Evolutionary conservation across 2,329 filamentous ascomycete species (phyloP).

Genomic region (Endocalyx cinctus): DNA sequence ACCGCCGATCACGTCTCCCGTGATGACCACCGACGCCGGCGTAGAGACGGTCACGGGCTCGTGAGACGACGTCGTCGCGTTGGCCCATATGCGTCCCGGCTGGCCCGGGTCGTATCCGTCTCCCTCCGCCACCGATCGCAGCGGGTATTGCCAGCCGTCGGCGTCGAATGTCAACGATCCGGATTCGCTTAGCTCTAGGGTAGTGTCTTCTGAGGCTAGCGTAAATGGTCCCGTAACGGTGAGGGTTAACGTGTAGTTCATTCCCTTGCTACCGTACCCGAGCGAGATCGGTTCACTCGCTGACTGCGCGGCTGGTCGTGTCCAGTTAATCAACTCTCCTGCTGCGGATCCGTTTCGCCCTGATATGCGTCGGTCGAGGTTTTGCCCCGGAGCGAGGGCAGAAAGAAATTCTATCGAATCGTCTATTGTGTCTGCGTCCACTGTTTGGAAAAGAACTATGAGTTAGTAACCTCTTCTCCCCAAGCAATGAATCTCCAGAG

Average conservation of each 20-base stretch:
- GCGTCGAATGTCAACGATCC: constrained; percentile 37
- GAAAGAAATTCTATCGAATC: constrained; percentile 33
- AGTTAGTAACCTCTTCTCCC: too few species aligned
- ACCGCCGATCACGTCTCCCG: constrained; percentile 40
- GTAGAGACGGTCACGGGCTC: constrained; percentile 30
- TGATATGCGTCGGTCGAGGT: constrained; percentile 33
- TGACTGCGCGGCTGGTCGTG: constrained; percentile 5
- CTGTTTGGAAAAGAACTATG: too few species aligned
- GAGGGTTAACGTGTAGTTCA: constrained; percentile 39
- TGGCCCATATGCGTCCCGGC: constrained; percentile 49
- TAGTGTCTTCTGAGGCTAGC: constrained; percentile 38
- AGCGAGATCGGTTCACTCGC: constrained; percentile 16
- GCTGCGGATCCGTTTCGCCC: constrained; percentile 5
- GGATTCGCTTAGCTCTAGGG: constrained; percentile 29
- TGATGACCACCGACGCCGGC: constrained; percentile 33
- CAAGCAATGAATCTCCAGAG: too few species aligned
- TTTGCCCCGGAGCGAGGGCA: constrained; percentile 35
- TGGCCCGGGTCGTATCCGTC: constrained; percentile 42
- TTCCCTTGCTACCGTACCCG: constrained; percentile 36
- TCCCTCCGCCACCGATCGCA: constrained; percentile 37
- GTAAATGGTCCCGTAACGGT: constrained; percentile 36
- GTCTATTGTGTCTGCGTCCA: constrained; percentile 22
- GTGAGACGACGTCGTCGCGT: constrained; percentile 41
- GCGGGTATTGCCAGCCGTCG: constrained; percentile 42
- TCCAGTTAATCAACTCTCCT: constrained; percentile 29